Base-by-base conservation (phyloP, 441 rosid genomes). In the Euphorbia schlechtendalii region DNA sequence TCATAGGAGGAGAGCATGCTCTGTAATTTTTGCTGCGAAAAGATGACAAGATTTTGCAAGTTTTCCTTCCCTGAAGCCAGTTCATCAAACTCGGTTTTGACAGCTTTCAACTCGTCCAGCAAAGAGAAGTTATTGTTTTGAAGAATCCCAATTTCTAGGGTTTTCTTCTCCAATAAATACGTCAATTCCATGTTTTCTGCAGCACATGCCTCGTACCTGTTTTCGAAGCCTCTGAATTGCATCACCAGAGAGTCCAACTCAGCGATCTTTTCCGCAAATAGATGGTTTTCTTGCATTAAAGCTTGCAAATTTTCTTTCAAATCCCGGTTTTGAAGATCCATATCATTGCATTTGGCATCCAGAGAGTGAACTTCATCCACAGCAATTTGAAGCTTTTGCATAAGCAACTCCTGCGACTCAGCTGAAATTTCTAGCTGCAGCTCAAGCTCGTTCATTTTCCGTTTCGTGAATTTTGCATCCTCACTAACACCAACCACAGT, bases 351-450 rank as follows among this genome's bases (percentile, higher is more conserved):
- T 77, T 79, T 78, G 27, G 83, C 74, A 67, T 81, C 82, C 66
- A 92, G 75, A 61, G 85, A 79, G 76, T 66, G 78, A 80, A 85
- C 81, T 68, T 95, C 95, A 75, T 88, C 82, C 78, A 80, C 66
- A 63, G 96, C 76, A 22, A 69, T 71, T 71, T 84, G 86, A 81
- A 95, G 84, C 77, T 81, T 84, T 74, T 74, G 84, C 73, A 67
- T 78, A 78, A 91, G 66, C 53, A 82, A 77, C 56, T 85, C 91
- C 72, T 81, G 82, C 64, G 89, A 83, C 67, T 83, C 79, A 2
- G 73, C 79, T 57, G 82, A 83, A 76, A 83, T 85, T 73, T 86
- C 93, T 64, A 89, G 84, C 78, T 91, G 85, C 83, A 71, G 76
- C 25, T 73, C 77, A 65, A 86, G 87, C 66, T 79, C 84, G 68